phyloP scores from a whole-genome alignment of 768 basidiomycete genomes.

The Collybia nuda region DNA sequence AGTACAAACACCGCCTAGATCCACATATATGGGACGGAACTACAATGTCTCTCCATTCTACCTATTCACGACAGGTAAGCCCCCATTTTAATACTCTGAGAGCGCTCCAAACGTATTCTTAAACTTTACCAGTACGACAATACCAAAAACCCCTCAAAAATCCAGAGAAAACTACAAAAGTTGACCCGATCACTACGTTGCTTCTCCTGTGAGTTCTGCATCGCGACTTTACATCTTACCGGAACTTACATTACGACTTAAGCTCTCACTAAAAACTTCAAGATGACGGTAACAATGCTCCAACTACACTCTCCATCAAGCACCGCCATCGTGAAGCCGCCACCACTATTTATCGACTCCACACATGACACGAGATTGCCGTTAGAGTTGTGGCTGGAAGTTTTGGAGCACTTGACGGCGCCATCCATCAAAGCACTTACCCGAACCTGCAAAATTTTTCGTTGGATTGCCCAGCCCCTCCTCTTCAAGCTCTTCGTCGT shows the following conservation, averaged over 20 bases:
- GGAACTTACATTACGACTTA: neutral
- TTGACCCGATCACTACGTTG: too few species aligned
- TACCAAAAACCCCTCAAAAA: too few species aligned
- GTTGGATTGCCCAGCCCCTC: constrained; percentile 16
- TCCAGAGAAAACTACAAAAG: too few species aligned
- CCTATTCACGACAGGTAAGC: neutral
- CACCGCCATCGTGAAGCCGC: neutral
- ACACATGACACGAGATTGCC: constrained; percentile 4
- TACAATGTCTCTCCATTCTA: neutral
- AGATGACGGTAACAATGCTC: neutral
- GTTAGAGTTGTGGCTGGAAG: constrained; percentile 17
- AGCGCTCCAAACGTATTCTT: too few species aligned
- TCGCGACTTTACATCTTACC: too few species aligned
- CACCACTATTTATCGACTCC: neutral
- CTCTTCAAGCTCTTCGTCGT: constrained; percentile 17
- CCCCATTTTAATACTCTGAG: too few species aligned
- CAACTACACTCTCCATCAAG: neutral
- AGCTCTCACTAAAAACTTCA: neutral
- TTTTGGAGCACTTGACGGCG: constrained; percentile 8
- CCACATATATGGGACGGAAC: constrained; percentile 9
- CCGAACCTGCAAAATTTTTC: constrained; percentile 12
- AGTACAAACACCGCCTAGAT: constrained; percentile 1
- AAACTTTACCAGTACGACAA: too few species aligned
- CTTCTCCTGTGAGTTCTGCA: too few species aligned
- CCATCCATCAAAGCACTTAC: constrained; percentile 9